These are phyloP conservation scores for Stereocaulon alpinum DNA, from an alignment of 495 filamentous ascomycete species.

Conservation along the genomic window DNA sequence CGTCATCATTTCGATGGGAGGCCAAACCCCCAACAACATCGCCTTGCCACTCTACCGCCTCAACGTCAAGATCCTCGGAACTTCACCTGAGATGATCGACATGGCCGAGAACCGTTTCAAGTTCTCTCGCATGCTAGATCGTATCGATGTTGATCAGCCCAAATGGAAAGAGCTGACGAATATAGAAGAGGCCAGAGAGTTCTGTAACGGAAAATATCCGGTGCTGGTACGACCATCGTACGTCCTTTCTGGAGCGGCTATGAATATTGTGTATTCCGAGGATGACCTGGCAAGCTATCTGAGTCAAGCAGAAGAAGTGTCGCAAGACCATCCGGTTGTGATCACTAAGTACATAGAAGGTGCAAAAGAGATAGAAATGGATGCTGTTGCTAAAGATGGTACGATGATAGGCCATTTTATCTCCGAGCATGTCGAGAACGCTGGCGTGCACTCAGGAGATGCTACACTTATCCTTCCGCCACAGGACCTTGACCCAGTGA, in stretches of 20 bases:
- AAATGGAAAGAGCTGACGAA: constrained; percentile 96
- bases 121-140: constrained; percentile 94
- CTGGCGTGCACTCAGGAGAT: constrained; percentile 96
- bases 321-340: constrained; percentile 96
- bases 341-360: constrained; percentile 99
- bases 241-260: constrained; percentile 92
- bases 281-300: constrained; percentile 86
- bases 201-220: constrained; percentile 81
- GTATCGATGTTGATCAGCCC: constrained; percentile 89
- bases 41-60: constrained; percentile 78
- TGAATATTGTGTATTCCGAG: constrained; percentile 96
- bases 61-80: constrained; percentile 86
- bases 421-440: constrained; percentile 94
- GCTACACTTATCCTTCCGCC: constrained; percentile 94
- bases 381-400: constrained; percentile 82
- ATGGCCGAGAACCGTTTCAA: constrained; percentile 96
- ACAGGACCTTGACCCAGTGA: constrained; percentile 84
- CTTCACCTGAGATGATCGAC: constrained; percentile 98
- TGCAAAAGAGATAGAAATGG: constrained; percentile 95
- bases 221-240: constrained; percentile 95
- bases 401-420: constrained; percentile 87
- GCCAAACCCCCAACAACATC: constrained; percentile 97
- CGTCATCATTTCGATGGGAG: constrained; percentile 96
- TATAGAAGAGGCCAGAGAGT: constrained; percentile 72
- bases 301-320: constrained; percentile 79